Evolutionary conservation across 495 filamentous ascomycete species (phyloP), one percentile per base, ranked within the genome.

Genomic region (Gamarada debralockiae): DNA sequence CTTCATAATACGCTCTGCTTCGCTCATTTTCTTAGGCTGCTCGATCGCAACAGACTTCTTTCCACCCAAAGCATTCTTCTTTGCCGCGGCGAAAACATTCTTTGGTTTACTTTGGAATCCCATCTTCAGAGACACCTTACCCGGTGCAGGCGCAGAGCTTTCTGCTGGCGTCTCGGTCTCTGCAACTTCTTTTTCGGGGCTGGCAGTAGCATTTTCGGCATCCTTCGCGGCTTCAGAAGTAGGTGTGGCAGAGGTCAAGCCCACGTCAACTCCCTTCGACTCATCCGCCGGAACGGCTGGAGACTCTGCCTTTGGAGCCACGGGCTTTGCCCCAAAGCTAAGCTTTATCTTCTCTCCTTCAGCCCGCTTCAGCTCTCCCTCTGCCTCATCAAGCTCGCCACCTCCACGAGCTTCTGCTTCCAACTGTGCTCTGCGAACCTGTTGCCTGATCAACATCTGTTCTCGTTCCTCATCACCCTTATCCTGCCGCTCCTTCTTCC

Each of bases 1-100:
- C 65, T 84, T 87, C 90, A 95, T 95, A 53, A 93, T 93, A 51
- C 90, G 75, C 56, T 95, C 90, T n/a, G 86, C 86, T 66, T 93
- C 87, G 55, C 85, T 88, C 78, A 93, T 90, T 72, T 87, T 89
- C 55, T 87, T 88, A 2, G 80, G 78, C 38, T 73, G 76, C 45
- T 82, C 74, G 13, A 77, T 72, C 24, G 72, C 65, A 0, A 58
- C 46, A 3, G 75, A 69, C 64, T 87, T 87, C 70, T 86, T 87
- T 6, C 37, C 37, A 2, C 74, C 74, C 21, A 87, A 68, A 2
- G 80, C 80, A 48, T 85, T 87, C 67, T 86, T 90, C 56, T 77
- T 77, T 3, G 78, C 74, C 0, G 75, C 70, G n/a, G 84, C 80
- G 65, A 93, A 95, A 9, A 93, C 86, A 52, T 95, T 95, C 69